Percentiles rank a stretch among this genome's conserved stretches.
phyloP scores from a whole-genome alignment of 495 filamentous ascomycete species.

The Amorphotheca resinae region DNA sequence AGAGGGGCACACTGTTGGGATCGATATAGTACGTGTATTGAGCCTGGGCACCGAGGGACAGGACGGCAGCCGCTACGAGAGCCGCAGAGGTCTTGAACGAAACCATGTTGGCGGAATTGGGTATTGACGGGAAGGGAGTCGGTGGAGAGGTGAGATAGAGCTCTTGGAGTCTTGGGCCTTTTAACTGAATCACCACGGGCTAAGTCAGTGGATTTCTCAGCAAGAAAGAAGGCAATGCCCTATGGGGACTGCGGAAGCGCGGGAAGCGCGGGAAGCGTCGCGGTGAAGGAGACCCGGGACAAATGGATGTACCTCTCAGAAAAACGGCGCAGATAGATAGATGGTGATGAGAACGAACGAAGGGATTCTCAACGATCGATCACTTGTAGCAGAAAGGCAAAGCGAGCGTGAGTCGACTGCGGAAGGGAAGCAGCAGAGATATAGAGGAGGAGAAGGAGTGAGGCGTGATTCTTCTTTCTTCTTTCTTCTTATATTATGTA shows the following conservation, averaged over 20 bases:
- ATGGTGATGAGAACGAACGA: slow-evolving; percentile 13
- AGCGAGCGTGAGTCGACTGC: slow-evolving; percentile 6
- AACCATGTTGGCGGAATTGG: slow-evolving; percentile 26
- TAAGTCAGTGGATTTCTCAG: background rate
- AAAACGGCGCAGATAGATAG: too few relatives aligned
- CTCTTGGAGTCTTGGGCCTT: too few relatives aligned
- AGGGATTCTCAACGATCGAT: slow-evolving; percentile 12
- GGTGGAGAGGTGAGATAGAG: too few relatives aligned
- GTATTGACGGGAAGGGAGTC: background rate
- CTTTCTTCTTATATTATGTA: too few relatives aligned
- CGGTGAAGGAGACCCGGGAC: too few relatives aligned
- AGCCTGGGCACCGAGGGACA: slow-evolving; percentile 28
- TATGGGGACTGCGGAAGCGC: too few relatives aligned
- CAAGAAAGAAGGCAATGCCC: background rate
- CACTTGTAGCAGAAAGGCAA: background rate
- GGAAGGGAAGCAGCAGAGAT: background rate
- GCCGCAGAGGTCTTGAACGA: slow-evolving; percentile 31
- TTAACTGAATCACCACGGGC: too few relatives aligned
- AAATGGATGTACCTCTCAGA: too few relatives aligned
- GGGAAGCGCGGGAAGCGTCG: too few relatives aligned
- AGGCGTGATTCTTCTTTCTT: too few relatives aligned
- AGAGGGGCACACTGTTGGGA: slow-evolving; percentile 39
- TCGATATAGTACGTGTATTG: slow-evolving; percentile 38
- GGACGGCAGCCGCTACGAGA: slow-evolving; percentile 30
- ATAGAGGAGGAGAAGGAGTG: background rate